Percentiles rank a stretch among this genome's conserved stretches.
Evolutionary conservation across 352 stramenopile genomes (phyloP).

Genomic region (Pythium aristosporum): DNA sequence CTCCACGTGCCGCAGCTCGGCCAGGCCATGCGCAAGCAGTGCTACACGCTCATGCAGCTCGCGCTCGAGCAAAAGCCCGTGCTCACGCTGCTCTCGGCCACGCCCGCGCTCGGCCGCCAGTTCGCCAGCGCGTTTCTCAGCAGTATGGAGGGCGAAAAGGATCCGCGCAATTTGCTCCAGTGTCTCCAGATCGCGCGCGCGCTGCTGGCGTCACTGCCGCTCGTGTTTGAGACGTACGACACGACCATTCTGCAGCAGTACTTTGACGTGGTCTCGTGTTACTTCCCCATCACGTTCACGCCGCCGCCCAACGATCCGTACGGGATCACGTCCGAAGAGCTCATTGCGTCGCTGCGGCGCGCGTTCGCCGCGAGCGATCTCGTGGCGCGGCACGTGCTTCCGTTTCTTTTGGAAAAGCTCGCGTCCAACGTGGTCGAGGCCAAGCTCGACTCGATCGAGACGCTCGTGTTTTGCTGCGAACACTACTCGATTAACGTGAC

Average conservation of each 20-base stretch:
- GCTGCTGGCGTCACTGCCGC: constrained; percentile 54
- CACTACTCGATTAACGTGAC: constrained; percentile 78
- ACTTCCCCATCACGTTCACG: constrained; percentile 92
- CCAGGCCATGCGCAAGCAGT: constrained; percentile 86
- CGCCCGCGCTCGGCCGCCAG: constrained; percentile 32
- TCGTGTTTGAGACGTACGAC: constrained; percentile 67
- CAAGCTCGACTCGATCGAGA: constrained; percentile 81
- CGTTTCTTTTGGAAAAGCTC: constrained; percentile 89
- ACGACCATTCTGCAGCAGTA: constrained; percentile 78
- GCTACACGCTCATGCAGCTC: constrained; percentile 80
- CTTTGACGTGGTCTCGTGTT: constrained; percentile 90
- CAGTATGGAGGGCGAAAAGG: constrained; percentile 89
- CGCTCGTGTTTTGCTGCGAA: constrained; percentile 80
- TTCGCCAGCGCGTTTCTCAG: constrained; percentile 79
- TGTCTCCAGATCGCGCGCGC: constrained; percentile 72
- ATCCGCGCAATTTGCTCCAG: constrained; percentile 82
- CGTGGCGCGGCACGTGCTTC: constrained; percentile 76
- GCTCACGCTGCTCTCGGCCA: constrained; percentile 42
- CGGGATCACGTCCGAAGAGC: constrained; percentile 86
- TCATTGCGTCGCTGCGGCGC: constrained; percentile 74
- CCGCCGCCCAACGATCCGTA: constrained; percentile 90
- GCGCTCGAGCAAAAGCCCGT: constrained; percentile 62
- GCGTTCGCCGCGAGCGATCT: constrained; percentile 80
- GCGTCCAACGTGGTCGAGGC: constrained; percentile 70
- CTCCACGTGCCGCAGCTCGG: constrained; percentile 80